Conservation (phyloP, 208 protist species). For the Acanthamoeba divionensis region DNA sequence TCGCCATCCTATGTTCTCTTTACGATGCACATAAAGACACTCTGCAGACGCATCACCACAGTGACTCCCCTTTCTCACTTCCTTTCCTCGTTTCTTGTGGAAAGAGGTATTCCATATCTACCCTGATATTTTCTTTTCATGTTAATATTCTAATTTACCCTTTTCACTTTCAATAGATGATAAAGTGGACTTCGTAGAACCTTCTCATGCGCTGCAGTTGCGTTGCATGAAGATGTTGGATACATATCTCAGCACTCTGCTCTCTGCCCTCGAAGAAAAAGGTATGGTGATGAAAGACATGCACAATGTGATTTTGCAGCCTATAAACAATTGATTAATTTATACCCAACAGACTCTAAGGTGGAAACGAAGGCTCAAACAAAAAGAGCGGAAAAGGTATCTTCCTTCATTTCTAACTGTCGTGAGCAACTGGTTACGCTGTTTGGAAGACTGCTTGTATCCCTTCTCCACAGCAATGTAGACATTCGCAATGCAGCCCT, state of each 20-base stretch:
- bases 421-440: too few relatives aligned
- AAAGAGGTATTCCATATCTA: neutral
- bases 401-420: too few relatives aligned
- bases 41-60: neutral
- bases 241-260: neutral
- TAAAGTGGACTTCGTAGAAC: neutral
- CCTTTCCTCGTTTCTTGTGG: conserved; percentile 19
- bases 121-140: neutral
- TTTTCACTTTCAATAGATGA: neutral
- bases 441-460: too few relatives aligned
- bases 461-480: too few relatives aligned
- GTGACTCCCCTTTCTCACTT: neutral
- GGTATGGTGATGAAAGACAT: too few relatives aligned
- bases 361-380: too few relatives aligned
- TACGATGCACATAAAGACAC: neutral
- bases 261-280: too few relatives aligned
- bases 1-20: conserved; percentile 28
- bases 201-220: neutral
- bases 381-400: too few relatives aligned
- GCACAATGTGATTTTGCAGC: too few relatives aligned
- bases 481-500: too few relatives aligned
- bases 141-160: neutral
- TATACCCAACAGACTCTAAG: too few relatives aligned
- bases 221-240: conserved; percentile 7
- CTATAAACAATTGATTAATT: too few relatives aligned